Base-by-base conservation (phyloP, 768 basidiomycete species). In the Tulasnella sp. region DNA sequence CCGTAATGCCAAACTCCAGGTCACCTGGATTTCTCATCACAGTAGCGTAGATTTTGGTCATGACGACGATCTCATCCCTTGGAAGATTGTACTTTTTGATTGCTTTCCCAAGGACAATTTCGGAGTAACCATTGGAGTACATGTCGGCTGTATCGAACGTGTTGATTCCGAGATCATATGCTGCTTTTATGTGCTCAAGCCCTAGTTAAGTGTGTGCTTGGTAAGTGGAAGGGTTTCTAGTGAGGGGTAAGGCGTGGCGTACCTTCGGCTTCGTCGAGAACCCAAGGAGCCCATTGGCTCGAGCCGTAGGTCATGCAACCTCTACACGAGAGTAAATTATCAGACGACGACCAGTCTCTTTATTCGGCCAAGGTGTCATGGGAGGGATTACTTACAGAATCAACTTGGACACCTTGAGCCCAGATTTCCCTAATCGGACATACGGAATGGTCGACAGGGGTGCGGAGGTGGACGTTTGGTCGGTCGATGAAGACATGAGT, bases 41-140 rank as follows among this genome's bases (percentile, higher is more conserved):
- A 31, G 41, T 31, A 6, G 44, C 60, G 4, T 31, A n/a, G 40
- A 90, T 91, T 86, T 95, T 95, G 78, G 94, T 94, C 88, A 95
- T 89, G 20, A 95, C 89, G 18, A 95, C 93, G 69, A 94, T 90
- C 82, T 92, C 90, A 22, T 92, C 91, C 1, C 89, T 84, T 0
- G 87, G 87, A 22, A 75, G 28, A 20, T 75, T 42, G 74, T 75
- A 42, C 40, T 75, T 93, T 83, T 92, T 92, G 86, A 95, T 91
- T 3, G 91, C 93, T 82, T 92, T 92, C 11, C 93, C 93, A 24
- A 94, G 87, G 77, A 94, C 88, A 69, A 89, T 83, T 84, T 94
- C 94, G 0, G 91, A 92, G 31, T 31, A 31, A 12, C 74, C 74
- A 31, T 75, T 75, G 74, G 41, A 75, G 48, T 44, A 75, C 14